Evolutionary conservation across 768 basidiomycete species (phyloP), one percentile per base, ranked within the genome.

Genomic region (Lactarius psammicola): DNA sequence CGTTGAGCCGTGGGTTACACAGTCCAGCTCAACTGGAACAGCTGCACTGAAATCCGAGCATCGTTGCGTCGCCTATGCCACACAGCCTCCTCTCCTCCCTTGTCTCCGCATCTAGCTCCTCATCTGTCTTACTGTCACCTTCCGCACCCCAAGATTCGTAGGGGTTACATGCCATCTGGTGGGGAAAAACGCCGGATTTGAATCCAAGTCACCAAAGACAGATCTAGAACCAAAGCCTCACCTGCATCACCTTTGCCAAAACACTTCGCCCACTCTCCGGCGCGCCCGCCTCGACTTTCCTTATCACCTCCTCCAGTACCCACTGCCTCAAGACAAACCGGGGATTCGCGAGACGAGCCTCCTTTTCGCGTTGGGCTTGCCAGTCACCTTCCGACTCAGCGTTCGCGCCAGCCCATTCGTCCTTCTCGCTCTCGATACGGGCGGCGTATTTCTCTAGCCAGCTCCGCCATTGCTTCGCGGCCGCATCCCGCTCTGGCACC

Each of bases 291-390:
- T 94, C 90, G 2, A 94, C 84, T 68, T 83, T 83, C 67, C 77
- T 76, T 73, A 98, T 98, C 28, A 92, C 88, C 72, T 98, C 95
- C 74, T 98, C 95, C 38, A 99, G 80, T 10, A 98, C 78, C 97
- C 97, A 98, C 76, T 98, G 97, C 66, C 97, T 80, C 65, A 98
- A 76, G 38, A 96, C 87, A 76, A 99, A 98, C 40, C 95, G 81
- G 20, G 97, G 97, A 74, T 99, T 99, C 33, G 81, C 85, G n/a
- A 59, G 51, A 36, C 66, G 61, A 31, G 56, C 28, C 68, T 74
- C 67, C 79, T 81, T 78, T 85, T 83, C 40, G 80, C 85, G 58
- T 9, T 40, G 61, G 33, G 34, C 56, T 17, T 57, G 33, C 67
- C 44, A 64, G 10, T 65, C 64, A 11, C 49, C 75, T 64, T 80